Conservation (phyloP, 1,139 yeast species). For the Trichomonascaceae sp. region DNA sequence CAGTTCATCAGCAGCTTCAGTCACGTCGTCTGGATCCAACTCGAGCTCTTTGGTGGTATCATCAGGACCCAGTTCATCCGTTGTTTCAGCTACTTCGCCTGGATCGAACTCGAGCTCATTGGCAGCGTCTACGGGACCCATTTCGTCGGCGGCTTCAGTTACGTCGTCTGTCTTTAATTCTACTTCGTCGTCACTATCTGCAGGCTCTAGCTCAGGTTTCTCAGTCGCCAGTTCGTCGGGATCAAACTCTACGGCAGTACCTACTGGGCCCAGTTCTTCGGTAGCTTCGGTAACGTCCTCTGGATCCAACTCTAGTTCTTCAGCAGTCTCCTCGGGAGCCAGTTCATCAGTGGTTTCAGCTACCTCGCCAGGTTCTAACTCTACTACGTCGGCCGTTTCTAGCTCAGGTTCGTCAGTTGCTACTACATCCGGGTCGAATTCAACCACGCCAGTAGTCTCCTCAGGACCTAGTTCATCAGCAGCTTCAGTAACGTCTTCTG, state of each 20-base stretch:
- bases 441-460: too few relatives aligned
- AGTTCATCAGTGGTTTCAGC: slow-evolving; percentile 2
- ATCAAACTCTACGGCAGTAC: too few relatives aligned
- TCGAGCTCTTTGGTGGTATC: not conserved
- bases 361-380: not conserved
- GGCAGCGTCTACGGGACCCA: not conserved
- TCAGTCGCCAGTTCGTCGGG: too few relatives aligned
- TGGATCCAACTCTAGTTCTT: slow-evolving; percentile 5
- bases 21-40: not conserved
- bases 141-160: slow-evolving; percentile 2
- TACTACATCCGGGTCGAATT: not conserved
- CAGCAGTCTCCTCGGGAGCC: slow-evolving; percentile 1
- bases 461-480: too few relatives aligned
- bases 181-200: too few relatives aligned
- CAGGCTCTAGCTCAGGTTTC: too few relatives aligned
- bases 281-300: too few relatives aligned
- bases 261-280: too few relatives aligned
- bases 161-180: not conserved
- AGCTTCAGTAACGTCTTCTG: too few relatives aligned
- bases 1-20: not conserved
- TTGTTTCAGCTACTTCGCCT: not conserved
- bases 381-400: not conserved
- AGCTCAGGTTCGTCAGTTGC: not conserved
- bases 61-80: slow-evolving; percentile 6
- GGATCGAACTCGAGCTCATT: not conserved